Conservation (phyloP, 805 yeast genomes). For the Cyberlindnera misumaiensis region DNA sequence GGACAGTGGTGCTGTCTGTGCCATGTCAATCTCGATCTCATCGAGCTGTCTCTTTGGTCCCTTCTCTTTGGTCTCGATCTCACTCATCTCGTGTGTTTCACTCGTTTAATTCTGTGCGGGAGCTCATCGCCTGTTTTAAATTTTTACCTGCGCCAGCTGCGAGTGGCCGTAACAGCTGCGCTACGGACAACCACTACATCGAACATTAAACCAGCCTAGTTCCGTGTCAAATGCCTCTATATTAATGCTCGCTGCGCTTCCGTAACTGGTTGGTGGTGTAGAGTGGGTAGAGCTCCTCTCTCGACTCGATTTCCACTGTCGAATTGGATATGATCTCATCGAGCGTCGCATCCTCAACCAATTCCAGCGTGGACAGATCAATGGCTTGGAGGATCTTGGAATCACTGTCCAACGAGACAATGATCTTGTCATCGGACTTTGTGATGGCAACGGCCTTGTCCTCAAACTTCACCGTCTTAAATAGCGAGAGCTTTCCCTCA, state of each 20-base stretch:
- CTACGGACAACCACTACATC: no score
- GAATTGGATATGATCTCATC: conserved; percentile 12
- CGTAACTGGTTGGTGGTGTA: conserved; percentile 47
- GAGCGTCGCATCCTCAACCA: conserved; percentile 31
- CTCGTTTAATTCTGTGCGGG: no score
- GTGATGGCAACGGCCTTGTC: conserved; percentile 26
- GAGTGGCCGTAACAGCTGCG: no score
- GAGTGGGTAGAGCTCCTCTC: conserved; percentile 34
- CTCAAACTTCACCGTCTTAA: conserved; percentile 26
- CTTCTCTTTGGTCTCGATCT: not conserved
- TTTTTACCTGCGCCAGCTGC: no score
- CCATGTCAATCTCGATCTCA: conserved; percentile 58
- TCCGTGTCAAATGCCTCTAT: not conserved
- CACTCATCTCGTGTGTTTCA: no score
- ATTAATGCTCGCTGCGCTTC: conserved; percentile 58
- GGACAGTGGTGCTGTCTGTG: conserved; percentile 74
- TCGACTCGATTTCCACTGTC: conserved; percentile 16
- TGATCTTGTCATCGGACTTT: conserved; percentile 28
- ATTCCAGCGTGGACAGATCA: conserved; percentile 24
- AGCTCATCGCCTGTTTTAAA: no score
- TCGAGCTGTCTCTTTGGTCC: conserved; percentile 23
- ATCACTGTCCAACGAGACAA: conserved; percentile 28
- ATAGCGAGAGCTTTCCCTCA: conserved; percentile 18
- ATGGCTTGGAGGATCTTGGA: conserved; percentile 10
- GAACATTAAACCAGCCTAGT: not conserved